Base-by-base conservation (phyloP, 768 basidiomycete genomes). In the Mrakia blollopis region DNA sequence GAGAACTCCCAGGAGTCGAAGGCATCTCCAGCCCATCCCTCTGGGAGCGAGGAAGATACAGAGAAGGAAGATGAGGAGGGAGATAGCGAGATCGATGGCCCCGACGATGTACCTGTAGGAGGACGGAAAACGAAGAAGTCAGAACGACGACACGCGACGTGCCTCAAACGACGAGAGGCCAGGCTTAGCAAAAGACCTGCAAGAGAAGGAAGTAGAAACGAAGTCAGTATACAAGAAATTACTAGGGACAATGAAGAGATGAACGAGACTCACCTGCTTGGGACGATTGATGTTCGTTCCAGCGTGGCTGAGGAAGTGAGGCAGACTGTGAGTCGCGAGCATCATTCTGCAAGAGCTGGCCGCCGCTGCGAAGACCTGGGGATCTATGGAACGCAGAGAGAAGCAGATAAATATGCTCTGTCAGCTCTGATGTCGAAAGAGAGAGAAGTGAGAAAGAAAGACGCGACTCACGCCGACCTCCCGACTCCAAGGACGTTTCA, bases 241-340 rank as follows among this genome's bases (percentile, higher is more conserved):
- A 0, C 25, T 3, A 69, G 7, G 1, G 67, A 68, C 13, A 39
- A 32, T 37, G 39, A 69, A 25, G 10, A n/a, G 1, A n/a, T 25
- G 54, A 54, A 23, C 8, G 57, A 23, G 57, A 57, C 57, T 57
- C n/a, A 69, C 41, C 41, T 69, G 67, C 41, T 71, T 71, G 1
- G 70, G 70, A 3, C 41, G 70, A 18, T 71, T 71, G 70, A 71
- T 71, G 28, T 71, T 71, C 28, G 41, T 54, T 7, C n/a, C 70
- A 16, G 39, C 18, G 21, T 3, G 0, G 5, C 6, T 18, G 16
- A 71, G 50, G 28, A 71, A 71, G 50, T 50, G 30, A 14, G 70
- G 70, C 9, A 71, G 70, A 4, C 44, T 52, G 28, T 71, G 70
- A 14, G 70, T 71, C 28, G 28, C 28, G n/a, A 71, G 70, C 39